Evolutionary conservation across 106 monocot genomes (phyloP).

Genomic region (Gastrodia elata): DNA sequence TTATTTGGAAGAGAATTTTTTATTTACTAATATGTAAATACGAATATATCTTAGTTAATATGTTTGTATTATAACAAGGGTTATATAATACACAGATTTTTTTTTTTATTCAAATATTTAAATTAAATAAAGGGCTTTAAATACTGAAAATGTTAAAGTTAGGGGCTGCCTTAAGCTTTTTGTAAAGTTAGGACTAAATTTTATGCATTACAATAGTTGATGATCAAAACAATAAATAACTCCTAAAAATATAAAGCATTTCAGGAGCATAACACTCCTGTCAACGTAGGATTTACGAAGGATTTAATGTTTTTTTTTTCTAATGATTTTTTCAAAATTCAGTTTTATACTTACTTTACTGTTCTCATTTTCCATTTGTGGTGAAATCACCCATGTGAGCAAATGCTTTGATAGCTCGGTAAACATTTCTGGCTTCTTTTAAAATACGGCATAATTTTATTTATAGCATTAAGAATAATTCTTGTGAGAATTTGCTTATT

Average conservation of each 20-base stretch:
- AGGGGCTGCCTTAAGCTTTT: too few species aligned
- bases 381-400: background rate
- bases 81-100: too few species aligned
- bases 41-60: too few species aligned
- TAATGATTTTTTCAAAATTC: background rate
- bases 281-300: background rate
- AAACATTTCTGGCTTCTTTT: background rate
- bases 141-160: too few species aligned
- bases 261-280: background rate
- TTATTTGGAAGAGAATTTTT: too few species aligned
- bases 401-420: background rate
- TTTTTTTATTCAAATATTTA: too few species aligned
- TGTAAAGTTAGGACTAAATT: too few species aligned
- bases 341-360: background rate
- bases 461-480: background rate
- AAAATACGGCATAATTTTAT: background rate
- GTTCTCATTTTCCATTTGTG: background rate
- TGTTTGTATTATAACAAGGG: too few species aligned
- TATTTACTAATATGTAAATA: too few species aligned
- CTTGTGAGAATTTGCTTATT: background rate
- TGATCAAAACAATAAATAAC: background rate
- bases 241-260: background rate
- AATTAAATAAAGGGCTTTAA: too few species aligned
- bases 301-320: background rate
- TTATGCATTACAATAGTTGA: too few species aligned